Base-by-base conservation (phyloP, 192 early-diverging fungal species). In the Dispira simplex region DNA sequence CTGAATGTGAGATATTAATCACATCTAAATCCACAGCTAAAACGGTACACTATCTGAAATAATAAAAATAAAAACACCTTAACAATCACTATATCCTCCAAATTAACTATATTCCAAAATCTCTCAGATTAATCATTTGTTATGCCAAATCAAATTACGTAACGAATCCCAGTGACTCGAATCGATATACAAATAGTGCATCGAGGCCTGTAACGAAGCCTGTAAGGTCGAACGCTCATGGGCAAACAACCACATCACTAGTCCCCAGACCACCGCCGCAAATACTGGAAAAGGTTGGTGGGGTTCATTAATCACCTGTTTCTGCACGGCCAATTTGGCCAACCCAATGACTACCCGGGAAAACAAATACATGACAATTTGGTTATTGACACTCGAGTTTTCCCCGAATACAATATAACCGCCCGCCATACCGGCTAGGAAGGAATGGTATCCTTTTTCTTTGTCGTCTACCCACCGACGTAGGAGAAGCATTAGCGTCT, bases 341-440 rank as follows among this genome's bases (percentile, higher is more conserved):
- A 93, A 64, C 8, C 92, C 95, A 68, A 92, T 79, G 68, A 86
- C 71, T 47, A 98, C 85, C 26, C 95, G 84, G 20, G 93, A 94
- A 70, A 98, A 94, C 46, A 98, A 74, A 65, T 98, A 98, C 54
- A 96, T 73, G 0, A 91, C 84, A 64, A 98, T 98, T 88, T 98
- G 95, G 68, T 95, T 87, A 75, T 98, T 98, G 69, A 98, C 82
- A 71, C 85, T 89, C 67, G 89, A 96, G 70, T 96, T 92, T 63
- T 92, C 85, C 44, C 92, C 90, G 84, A 98, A 98, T 16, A 98
- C 85, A 75, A 88, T 72, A 72, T 93, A 95, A 8, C 93, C 93
- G 11, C 95, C 93, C 32, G 94, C 77, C 46, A 89, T 67, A 26
- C 95, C 95, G 6, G 95, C 92, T 43, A 95, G 55, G 71, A 98